phyloP scores from a whole-genome alignment of 1,284 basidiomycete genomes.

The Microbotryomycetes sp. region DNA sequence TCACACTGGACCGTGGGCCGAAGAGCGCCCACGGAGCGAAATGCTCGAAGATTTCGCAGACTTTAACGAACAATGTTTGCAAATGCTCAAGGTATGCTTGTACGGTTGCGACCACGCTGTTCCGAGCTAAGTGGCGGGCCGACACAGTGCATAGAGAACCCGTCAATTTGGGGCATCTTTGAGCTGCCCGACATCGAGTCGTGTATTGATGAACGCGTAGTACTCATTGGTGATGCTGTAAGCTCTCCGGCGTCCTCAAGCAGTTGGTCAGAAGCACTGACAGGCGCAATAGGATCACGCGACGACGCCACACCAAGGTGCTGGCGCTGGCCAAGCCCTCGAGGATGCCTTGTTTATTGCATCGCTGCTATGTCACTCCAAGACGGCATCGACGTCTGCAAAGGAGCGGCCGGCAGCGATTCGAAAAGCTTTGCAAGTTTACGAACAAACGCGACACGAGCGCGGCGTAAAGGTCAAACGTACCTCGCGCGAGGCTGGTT shows the following conservation, averaged over 20 bases:
- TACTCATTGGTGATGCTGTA: conserved; percentile 35
- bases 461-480: conserved; percentile 34
- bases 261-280: too few relatives aligned
- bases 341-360: conserved; percentile 38
- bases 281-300: conserved; percentile 10
- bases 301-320: conserved; percentile 35
- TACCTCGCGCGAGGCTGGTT: conserved; percentile 30
- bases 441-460: conserved; percentile 33
- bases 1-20: conserved; percentile 34
- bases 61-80: conserved; percentile 31
- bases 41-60: conserved; percentile 35
- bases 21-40: conserved; percentile 32
- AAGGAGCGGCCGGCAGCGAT: conserved; percentile 8
- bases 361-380: conserved; percentile 30
- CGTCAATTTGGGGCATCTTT: conserved; percentile 24
- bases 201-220: conserved; percentile 32
- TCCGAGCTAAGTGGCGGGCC: not conserved
- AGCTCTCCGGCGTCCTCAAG: too few relatives aligned
- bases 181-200: conserved; percentile 15
- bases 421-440: conserved; percentile 26
- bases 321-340: conserved; percentile 38
- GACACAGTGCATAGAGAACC: conserved; percentile 19
- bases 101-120: not conserved
- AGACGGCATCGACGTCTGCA: not conserved
- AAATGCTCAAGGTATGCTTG: conserved; percentile 27